These are phyloP conservation scores for Alternaria triticina DNA, from an alignment of 2,329 filamentous ascomycete species.

Conservation along the genomic window DNA sequence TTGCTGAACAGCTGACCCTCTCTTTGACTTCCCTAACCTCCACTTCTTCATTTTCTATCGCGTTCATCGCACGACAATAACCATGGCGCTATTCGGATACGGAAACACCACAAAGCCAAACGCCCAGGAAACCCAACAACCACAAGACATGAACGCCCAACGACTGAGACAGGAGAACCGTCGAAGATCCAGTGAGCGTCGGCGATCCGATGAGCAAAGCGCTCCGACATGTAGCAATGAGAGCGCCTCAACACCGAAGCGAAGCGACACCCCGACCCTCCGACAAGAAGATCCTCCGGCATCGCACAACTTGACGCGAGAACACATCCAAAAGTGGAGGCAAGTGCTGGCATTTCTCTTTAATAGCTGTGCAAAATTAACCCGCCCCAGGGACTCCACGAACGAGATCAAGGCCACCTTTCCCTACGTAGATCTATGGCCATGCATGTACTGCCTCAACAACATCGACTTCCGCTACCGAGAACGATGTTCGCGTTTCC, in stretches of 20 bases:
- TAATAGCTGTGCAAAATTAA: no score
- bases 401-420: background rate
- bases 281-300: background rate
- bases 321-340: background rate
- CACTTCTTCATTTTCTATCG: background rate
- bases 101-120: background rate
- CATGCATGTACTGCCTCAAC: conserved; percentile 9
- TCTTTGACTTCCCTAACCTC: background rate
- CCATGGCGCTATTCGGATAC: background rate
- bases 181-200: background rate
- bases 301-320: background rate
- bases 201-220: background rate
- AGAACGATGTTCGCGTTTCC: background rate
- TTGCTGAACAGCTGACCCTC: rapidly evolving
- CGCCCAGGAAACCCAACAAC: background rate
- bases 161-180: background rate
- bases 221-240: no score
- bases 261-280: no score
- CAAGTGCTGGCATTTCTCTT: background rate
- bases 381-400: no score
- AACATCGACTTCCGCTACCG: background rate
- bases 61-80: rapidly evolving
- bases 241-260: background rate
- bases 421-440: background rate
- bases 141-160: background rate